Evolutionary conservation across 306 rosid genomes (phyloP).

Genomic region (Begonia peltatifolia): DNA sequence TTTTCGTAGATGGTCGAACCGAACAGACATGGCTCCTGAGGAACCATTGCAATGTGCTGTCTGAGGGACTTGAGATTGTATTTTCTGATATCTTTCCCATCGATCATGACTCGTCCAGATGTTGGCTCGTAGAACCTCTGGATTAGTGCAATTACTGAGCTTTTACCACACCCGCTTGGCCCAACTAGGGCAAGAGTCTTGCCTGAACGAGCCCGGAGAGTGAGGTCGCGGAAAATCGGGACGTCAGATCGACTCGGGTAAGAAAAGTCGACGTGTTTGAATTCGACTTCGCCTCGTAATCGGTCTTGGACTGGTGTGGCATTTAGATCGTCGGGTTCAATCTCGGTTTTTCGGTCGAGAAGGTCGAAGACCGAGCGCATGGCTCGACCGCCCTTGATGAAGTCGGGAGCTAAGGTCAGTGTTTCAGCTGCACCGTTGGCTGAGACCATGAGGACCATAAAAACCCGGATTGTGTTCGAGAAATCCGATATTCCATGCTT

Average conservation of each 20-base stretch:
- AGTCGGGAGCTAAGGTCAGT: constrained; percentile 76
- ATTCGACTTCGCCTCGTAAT: constrained; percentile 76
- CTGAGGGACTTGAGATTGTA: constrained; percentile 79
- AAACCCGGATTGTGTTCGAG: constrained; percentile 70
- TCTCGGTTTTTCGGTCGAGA: constrained; percentile 76
- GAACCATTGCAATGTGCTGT: constrained; percentile 64
- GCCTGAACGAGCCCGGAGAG: constrained; percentile 67
- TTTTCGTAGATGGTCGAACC: constrained; percentile 68
- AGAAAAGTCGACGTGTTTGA: constrained; percentile 73
- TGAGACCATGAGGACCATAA: constrained; percentile 74
- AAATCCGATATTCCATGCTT: constrained; percentile 73
- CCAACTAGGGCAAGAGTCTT: constrained; percentile 89
- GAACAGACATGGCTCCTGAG: constrained; percentile 81
- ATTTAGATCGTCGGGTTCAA: constrained; percentile 75
- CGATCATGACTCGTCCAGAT: constrained; percentile 63
- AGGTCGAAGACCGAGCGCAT: constrained; percentile 78
- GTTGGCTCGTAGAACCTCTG: constrained; percentile 79
- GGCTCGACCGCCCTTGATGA: constrained; percentile 82
- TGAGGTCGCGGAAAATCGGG: constrained; percentile 65
- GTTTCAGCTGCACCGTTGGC: constrained; percentile 94
- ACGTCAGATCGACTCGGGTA: constrained; percentile 75
- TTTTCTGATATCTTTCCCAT: constrained; percentile 72
- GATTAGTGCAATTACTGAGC: constrained; percentile 64
- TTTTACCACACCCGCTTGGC: constrained; percentile 91
- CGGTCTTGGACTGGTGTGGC: constrained; percentile 62